Base-by-base conservation (phyloP, 331 rosid genomes). In the Telfairia occidentalis region DNA sequence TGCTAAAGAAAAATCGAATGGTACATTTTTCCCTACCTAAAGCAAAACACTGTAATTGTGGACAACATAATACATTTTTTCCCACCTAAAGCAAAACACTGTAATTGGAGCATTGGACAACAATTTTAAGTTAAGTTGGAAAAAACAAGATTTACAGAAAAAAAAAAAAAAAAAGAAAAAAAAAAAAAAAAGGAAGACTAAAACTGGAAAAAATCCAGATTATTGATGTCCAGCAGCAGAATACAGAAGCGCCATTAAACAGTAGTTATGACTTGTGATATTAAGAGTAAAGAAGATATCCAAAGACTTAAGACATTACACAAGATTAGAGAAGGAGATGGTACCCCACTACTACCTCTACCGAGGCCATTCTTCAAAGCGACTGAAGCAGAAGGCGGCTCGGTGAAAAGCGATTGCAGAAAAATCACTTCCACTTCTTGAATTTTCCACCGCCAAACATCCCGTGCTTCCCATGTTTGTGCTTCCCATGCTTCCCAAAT, bases 341-440 rank as follows among this genome's bases (percentile, higher is more conserved):
- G 40, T 45, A 69, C 15, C 12, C 65, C 1, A n/a, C n/a, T 24
- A 15, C 57, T 42, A 37, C 3, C 52, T 66, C 9, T 9, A 69
- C 74, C 55, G 55, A 69, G 7, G 4, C 38, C 74, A 43, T 69
- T 45, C 74, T 69, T 43, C 35, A 24, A 69, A 69, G 12, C 38
- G 15, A 69, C 57, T 0, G 74, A 45, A 28, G 73, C 38, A 24
- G 73, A 26, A 15, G 54, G 2, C 0, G 16, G 42, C 42, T 70
- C 58, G 58, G 75, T 73, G 48, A 38, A 50, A 49, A 50, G 55
- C 9, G 48, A 73, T 53, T 7, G 78, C 49, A 38, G 50, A 23
- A 70, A 82, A 83, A 86, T 73, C 85, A 76, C 79, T 76, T 76
- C 79, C 79, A 76, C 35, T 76, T 76, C 79, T 76, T 76, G 61